Percentiles rank a stretch among this genome's conserved stretches.
Conservation (phyloP, 2,329 filamentous ascomycete species). For the Chalaropsis ovoidea region DNA sequence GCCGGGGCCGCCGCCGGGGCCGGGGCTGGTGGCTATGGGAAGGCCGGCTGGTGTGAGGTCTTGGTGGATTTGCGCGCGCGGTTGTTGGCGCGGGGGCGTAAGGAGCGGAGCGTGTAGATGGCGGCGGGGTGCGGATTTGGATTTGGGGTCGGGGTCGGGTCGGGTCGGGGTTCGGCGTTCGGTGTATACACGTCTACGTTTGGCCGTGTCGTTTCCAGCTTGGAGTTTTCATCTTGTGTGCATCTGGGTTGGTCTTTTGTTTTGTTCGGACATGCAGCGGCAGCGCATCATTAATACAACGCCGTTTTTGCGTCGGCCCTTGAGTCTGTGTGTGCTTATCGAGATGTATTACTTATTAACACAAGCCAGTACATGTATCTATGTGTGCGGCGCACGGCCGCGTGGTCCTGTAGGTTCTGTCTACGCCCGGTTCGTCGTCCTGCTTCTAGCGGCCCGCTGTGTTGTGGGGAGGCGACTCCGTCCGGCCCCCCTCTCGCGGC, state of each 20-base stretch:
- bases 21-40: no score
- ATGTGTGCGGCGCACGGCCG: neutral
- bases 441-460: neutral
- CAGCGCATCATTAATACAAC: neutral
- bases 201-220: neutral
- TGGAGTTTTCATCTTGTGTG: neutral
- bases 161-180: neutral
- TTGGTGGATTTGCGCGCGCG: constrained; percentile 46
- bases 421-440: neutral
- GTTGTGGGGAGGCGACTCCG: neutral
- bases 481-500: no score
- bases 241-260: neutral
- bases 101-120: constrained; percentile 31
- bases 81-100: constrained; percentile 47
- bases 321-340: neutral
- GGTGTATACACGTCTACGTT: neutral
- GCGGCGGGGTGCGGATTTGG: neutral
- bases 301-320: neutral
- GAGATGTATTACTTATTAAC: neutral
- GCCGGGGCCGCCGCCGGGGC: no score
- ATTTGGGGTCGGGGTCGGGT: neutral
- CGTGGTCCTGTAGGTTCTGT: neutral
- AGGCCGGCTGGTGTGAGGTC: constrained; percentile 43
- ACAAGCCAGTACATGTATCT: neutral
- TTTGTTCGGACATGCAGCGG: neutral